These are phyloP conservation scores for Trichoderma citrinoviride DNA, from an alignment of 2,329 filamentous ascomycete genomes.

Conservation along the genomic window DNA sequence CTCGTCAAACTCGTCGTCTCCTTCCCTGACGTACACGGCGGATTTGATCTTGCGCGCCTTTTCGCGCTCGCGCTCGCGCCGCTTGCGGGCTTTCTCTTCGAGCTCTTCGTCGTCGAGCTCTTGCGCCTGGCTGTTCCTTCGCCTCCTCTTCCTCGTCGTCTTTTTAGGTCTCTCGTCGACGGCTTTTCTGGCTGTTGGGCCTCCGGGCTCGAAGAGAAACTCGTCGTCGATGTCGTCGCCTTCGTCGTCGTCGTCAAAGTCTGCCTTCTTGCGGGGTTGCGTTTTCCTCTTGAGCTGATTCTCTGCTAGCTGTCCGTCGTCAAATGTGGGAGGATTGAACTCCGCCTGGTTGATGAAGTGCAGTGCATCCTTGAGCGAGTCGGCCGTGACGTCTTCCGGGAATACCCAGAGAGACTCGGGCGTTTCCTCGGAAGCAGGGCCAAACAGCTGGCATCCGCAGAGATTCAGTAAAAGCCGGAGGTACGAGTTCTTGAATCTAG, in stretches of 20 bases:
- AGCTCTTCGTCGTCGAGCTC: conserved; percentile 61
- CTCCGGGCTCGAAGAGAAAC: conserved; percentile 66
- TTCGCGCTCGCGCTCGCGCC: conserved; percentile 68
- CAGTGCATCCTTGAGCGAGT: conserved; percentile 65
- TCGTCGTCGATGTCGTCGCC: conserved; percentile 51
- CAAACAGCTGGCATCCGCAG: conserved; percentile 63
- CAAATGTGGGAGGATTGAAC: conserved; percentile 73
- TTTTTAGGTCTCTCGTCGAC: conserved; percentile 54
- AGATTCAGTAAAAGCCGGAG: conserved; percentile 81
- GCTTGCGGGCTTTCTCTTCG: conserved; percentile 59
- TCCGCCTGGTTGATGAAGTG: conserved; percentile 74
- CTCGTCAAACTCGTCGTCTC: conserved; percentile 85
- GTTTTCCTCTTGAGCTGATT: conserved; percentile 75
- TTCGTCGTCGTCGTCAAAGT: conserved; percentile 69
- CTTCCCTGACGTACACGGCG: conserved; percentile 73
- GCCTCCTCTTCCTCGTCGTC: conserved; percentile 41
- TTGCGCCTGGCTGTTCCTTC: conserved; percentile 46
- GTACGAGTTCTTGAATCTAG: conserved; percentile 86
- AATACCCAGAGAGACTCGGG: conserved; percentile 76
- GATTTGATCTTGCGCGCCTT: conserved; percentile 81
- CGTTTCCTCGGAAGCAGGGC: conserved; percentile 61
- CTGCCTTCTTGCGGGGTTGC: conserved; percentile 52
- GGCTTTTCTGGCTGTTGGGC: conserved; percentile 56
- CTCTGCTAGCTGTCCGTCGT: conserved; percentile 70
- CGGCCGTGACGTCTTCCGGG: conserved; percentile 61